Conservation (phyloP, 495 filamentous ascomycete genomes). For the Zalerion maritima region DNA sequence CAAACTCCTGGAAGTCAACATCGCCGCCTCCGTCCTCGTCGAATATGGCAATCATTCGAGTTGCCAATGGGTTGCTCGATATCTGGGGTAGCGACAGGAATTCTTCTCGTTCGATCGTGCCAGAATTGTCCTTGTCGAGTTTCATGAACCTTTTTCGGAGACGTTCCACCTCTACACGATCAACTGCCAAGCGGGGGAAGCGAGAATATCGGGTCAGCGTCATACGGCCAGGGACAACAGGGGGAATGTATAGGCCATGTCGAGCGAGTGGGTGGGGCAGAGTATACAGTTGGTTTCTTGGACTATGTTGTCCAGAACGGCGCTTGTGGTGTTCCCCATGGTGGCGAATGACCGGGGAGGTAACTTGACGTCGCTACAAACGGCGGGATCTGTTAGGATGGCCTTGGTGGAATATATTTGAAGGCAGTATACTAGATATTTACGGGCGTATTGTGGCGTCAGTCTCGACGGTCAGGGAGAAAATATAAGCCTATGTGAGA, state of each 20-base stretch:
- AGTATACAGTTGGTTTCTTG: conserved; percentile 81
- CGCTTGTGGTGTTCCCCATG: conserved; percentile 72
- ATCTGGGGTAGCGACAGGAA: conserved; percentile 96
- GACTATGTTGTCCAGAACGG: conserved; percentile 88
- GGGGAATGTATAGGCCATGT: background rate
- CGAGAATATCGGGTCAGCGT: conserved; percentile 4
- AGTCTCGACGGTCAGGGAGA: too few species aligned
- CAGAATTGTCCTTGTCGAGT: conserved; percentile 96
- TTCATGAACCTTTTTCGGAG: conserved; percentile 98
- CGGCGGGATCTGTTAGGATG: too few species aligned
- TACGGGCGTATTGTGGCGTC: too few species aligned
- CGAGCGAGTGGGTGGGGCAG: conserved; percentile 2
- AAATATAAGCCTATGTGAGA: too few species aligned
- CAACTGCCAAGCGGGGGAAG: conserved; percentile 43
- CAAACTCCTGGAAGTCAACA: conserved; percentile 99
- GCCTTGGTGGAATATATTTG: too few species aligned
- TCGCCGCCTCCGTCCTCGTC: conserved; percentile 97
- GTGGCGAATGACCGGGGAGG: conserved; percentile 25
- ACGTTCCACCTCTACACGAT: conserved; percentile 90
- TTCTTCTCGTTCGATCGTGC: conserved; percentile 96
- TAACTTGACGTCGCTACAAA: too few species aligned
- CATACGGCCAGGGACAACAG: background rate
- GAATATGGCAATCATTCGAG: conserved; percentile 97
- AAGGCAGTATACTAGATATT: too few species aligned
- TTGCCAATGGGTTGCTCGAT: conserved; percentile 92